Percentiles rank a stretch among this genome's conserved stretches.
phyloP scores from a whole-genome alignment of 2,329 filamentous ascomycete genomes.

The Colletotrichum shisoi region DNA sequence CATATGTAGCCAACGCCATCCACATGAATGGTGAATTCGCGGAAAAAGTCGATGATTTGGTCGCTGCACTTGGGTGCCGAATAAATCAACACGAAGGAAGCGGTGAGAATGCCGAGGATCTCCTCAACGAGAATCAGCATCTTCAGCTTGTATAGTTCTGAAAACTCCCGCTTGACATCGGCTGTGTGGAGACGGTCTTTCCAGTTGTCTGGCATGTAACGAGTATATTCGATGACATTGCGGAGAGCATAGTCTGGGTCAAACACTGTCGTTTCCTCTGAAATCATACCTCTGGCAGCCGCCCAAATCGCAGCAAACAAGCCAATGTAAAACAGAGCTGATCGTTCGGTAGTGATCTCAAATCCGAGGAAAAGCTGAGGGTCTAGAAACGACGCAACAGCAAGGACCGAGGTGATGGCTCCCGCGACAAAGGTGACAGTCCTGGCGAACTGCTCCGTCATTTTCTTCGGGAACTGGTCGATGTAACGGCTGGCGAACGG shows the following conservation, averaged over 20 bases:
- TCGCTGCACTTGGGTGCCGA: slow-evolving; percentile 89
- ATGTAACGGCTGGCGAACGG: slow-evolving; percentile 92
- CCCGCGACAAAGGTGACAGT: slow-evolving; percentile 90
- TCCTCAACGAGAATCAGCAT: slow-evolving; percentile 92
- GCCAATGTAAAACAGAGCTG: slow-evolving; percentile 88
- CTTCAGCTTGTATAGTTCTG: slow-evolving; percentile 89
- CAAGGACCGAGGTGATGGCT: slow-evolving; percentile 84
- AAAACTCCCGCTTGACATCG: slow-evolving; percentile 90
- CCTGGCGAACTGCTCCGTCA: slow-evolving; percentile 82
- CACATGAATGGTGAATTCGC: slow-evolving; percentile 96
- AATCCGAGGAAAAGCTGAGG: slow-evolving; percentile 91
- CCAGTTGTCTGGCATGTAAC: slow-evolving; percentile 91
- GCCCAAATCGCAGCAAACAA: slow-evolving; percentile 85
- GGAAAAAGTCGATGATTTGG: slow-evolving; percentile 95
- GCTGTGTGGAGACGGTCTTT: slow-evolving; percentile 88
- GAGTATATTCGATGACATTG: slow-evolving; percentile 90
- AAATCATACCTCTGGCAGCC: slow-evolving; percentile 80
- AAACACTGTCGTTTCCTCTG: slow-evolving; percentile 87
- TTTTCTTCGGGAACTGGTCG: slow-evolving; percentile 95
- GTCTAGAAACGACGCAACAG: slow-evolving; percentile 84
- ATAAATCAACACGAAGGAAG: slow-evolving; percentile 86
- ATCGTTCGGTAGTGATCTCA: slow-evolving; percentile 87
- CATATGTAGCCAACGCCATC: slow-evolving; percentile 96
- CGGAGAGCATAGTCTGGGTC: slow-evolving; percentile 89
- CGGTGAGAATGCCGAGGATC: slow-evolving; percentile 88